These are phyloP conservation scores for Chlorophyllum brunneum DNA, from an alignment of 768 basidiomycete genomes.

Conservation along the genomic window DNA sequence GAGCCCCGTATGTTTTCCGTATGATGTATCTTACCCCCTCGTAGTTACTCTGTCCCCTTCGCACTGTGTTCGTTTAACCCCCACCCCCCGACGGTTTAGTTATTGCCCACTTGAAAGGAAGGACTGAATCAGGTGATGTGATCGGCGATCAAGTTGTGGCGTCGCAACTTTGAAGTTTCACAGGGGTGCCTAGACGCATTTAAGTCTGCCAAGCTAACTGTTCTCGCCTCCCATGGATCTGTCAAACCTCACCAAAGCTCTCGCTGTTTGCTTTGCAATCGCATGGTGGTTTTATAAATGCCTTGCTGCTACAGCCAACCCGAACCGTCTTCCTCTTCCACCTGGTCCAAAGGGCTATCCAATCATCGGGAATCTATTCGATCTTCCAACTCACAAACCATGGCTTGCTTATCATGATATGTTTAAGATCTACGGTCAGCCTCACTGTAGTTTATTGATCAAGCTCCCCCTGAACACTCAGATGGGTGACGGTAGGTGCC, in stretches of 20 bases:
- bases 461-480: not conserved
- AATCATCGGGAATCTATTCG: conserved; percentile 25
- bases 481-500: conserved; percentile 34
- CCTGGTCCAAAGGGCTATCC: conserved; percentile 29
- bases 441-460: not conserved
- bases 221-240: no score
- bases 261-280: not conserved
- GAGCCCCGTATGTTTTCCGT: no score
- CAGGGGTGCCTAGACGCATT: no score
- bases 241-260: not conserved
- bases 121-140: no score
- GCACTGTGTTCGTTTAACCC: no score
- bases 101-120: no score
- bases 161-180: no score
- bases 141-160: no score
- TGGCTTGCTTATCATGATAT: conserved; percentile 29
- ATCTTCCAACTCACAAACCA: conserved; percentile 22
- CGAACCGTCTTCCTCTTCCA: conserved; percentile 16
- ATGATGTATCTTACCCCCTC: no score
- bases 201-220: no score
- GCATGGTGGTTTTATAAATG: not conserved
- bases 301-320: not conserved
- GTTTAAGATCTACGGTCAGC: conserved; percentile 27
- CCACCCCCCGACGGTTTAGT: no score
- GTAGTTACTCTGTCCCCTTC: no score